phyloP scores from a whole-genome alignment of 257 asterid species.

The Lithospermum erythrorhizon region DNA sequence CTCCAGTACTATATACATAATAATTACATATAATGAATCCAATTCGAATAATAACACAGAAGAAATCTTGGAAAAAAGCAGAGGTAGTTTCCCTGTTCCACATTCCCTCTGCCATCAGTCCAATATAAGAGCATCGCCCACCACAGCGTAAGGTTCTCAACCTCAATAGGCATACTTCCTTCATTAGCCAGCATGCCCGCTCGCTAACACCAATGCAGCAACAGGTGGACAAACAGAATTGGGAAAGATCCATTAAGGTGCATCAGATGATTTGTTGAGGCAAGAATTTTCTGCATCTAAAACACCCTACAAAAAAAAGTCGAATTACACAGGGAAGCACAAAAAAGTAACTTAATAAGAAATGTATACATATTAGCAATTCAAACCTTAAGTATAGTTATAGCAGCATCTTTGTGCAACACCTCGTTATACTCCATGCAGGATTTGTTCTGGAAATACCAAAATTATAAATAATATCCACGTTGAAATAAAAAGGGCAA shows the following conservation, averaged over 20 bases:
- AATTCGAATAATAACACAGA: too few species aligned
- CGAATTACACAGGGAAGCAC: constrained; percentile 3
- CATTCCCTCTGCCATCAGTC: too few species aligned
- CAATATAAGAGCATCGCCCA: too few species aligned
- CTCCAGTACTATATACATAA: too few species aligned
- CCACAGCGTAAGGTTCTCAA: neutral
- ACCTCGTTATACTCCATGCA: constrained; percentile 84
- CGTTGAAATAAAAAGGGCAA: neutral
- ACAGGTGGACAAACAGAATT: neutral
- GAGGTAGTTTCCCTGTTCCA: too few species aligned
- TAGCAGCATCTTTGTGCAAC: constrained; percentile 85
- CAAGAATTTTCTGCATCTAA: constrained; percentile 42
- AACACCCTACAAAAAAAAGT: constrained; percentile 49
- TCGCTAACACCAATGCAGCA: neutral
- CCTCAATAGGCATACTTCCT: neutral
- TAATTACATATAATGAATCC: too few species aligned
- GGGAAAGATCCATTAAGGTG: constrained; percentile 1
- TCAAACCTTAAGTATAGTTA: constrained; percentile 73
- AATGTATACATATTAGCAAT: neutral
- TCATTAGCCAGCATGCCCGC: neutral
- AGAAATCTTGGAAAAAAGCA: too few species aligned
- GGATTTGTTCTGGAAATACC: constrained; percentile 40
- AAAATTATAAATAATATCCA: constrained; percentile 8
- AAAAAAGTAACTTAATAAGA: neutral
- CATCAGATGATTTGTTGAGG: constrained; percentile 12